Base-by-base conservation (phyloP, 1,284 basidiomycete species). In the Spongispora temasekensis region DNA sequence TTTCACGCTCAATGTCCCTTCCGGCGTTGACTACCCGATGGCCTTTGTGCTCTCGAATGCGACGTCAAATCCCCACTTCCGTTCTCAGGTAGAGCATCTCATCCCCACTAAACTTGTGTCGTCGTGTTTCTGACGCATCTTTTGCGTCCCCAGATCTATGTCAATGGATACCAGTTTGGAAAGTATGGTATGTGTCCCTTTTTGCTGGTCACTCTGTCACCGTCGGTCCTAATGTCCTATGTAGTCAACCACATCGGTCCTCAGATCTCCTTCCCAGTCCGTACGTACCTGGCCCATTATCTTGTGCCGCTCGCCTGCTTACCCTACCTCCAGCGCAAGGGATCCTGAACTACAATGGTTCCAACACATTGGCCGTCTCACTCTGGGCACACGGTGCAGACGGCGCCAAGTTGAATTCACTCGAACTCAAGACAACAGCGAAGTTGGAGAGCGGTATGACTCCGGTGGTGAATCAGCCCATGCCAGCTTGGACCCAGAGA, bases 1-100 rank as follows among this genome's bases (percentile, higher is more conserved):
- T 0, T 83, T 83, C 64, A 65, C 74, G 25, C 67, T 83, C 56
- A 69, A 76, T 61, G 71, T 83, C 10, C 78, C 81, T 3, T 55
- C 70, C 4, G 78, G 79, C 4, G 71, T 82, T n/a, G 81, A 83
- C 66, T 82, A 79, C 63, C 81, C 81, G n/a, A 67, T 83, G 56
- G 71, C 81, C 9, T 62, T 83, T 69, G 61, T 68, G 13, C 57
- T 71, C 19, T 68, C 68, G 13, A 80, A 82, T 59, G 71, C 71
- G 15, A 79, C 79, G 2, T 67, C 63, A 12, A 78, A 77, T 42
- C 71, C 79, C 44, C 66, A 77, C 59, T 81, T 77, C 71, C 76
- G 81, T 27, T 74, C 59, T 34, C 77, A 70, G 63, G 68, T 73
- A 65, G 58, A 34, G 17, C 17, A 28, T 46, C 2, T n/a, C n/a